Conservation (phyloP, 139 green algal genomes). For the Zygnema cylindricum region DNA sequence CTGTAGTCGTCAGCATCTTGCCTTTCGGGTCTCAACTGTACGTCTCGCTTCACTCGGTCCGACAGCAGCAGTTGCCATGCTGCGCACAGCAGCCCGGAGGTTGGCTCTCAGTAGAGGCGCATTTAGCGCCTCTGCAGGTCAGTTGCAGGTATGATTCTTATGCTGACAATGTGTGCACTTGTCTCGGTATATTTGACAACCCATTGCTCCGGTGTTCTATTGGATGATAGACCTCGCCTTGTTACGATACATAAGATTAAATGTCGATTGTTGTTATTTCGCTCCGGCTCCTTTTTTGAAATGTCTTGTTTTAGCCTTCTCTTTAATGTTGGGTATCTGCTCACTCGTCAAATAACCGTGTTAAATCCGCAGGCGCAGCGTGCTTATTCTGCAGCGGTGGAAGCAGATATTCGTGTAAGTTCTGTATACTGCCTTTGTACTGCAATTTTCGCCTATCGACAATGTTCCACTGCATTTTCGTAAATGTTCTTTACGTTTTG, state of each 20-base stretch:
- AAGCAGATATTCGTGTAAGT: not conserved
- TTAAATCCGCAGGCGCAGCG: not conserved
- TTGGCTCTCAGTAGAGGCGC: not conserved
- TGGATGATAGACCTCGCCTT: no score
- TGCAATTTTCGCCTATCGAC: not conserved
- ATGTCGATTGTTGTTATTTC: no score
- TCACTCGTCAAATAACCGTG: not conserved
- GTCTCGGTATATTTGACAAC: no score
- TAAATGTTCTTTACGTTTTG: not conserved
- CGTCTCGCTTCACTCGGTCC: no score
- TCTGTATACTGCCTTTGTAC: no score
- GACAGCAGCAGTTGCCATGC: not conserved
- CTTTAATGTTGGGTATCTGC: not conserved
- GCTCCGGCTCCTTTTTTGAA: not conserved
- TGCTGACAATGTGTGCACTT: no score
- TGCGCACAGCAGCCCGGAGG: not conserved
- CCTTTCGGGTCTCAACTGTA: no score
- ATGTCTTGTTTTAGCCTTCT: not conserved
- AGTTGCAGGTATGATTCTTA: not conserved
- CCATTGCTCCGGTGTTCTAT: no score
- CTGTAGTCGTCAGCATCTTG: no score
- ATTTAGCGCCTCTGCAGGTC: not conserved
- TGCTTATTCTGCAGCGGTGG: not conserved
- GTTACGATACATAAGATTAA: no score
- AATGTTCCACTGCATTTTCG: not conserved